Conservation (phyloP, 202 grass and related monocot genomes). For the Carex sylvatica region DNA sequence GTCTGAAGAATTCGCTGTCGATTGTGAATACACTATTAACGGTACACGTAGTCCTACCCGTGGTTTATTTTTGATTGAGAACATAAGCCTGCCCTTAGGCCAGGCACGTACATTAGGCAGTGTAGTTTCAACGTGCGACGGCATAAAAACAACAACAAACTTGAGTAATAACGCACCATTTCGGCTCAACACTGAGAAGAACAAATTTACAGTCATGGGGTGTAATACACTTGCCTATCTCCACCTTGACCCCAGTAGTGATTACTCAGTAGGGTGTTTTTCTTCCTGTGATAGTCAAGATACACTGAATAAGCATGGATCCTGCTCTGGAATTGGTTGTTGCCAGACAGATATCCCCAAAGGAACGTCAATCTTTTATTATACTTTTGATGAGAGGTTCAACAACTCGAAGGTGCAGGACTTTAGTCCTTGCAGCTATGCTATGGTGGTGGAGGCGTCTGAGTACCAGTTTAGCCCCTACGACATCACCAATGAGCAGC, state of each 20-base stretch:
- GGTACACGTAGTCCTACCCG: not conserved
- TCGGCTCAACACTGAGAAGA: conserved; percentile 30
- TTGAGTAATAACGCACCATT: not conserved
- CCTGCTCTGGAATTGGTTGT: conserved; percentile 64
- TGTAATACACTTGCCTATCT: too few species aligned
- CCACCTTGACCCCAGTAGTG: conserved; percentile 28
- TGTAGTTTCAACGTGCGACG: conserved; percentile 41
- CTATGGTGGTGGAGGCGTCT: conserved; percentile 28
- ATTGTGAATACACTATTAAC: not conserved
- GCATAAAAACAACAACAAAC: not conserved
- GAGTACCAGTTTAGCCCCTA: conserved; percentile 38
- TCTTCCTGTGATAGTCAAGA: not conserved
- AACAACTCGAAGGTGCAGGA: conserved; percentile 22
- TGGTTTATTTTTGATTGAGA: not conserved
- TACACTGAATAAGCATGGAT: conserved; percentile 15
- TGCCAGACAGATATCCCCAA: conserved; percentile 60
- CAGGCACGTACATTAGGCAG: conserved; percentile 22
- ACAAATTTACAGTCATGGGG: too few species aligned
- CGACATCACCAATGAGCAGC: conserved; percentile 33
- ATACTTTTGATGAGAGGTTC: conserved; percentile 46
- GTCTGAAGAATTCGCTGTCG: not conserved
- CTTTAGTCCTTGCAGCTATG: conserved; percentile 36
- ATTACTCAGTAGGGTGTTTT: conserved; percentile 38
- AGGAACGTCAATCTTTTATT: conserved; percentile 30
- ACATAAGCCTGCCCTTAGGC: conserved; percentile 27